Percentiles rank a stretch among this genome's conserved stretches.
These are phyloP conservation scores for Adansonia grandidieri DNA, from an alignment of 441 rosid genomes.

Conservation along the genomic window DNA sequence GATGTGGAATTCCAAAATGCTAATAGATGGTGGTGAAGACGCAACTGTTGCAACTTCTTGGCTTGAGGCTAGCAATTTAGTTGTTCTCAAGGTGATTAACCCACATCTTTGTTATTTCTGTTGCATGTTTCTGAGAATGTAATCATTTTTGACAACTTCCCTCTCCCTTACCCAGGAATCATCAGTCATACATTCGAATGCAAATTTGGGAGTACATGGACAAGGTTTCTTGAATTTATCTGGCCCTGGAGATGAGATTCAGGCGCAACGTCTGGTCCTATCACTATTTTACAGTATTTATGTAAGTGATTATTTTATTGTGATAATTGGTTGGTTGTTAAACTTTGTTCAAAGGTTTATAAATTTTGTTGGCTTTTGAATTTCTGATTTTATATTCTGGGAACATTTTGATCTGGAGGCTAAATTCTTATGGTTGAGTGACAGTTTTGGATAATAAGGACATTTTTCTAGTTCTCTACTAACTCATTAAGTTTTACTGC, in stretches of 20 bases:
- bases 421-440: conserved; percentile 10
- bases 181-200: conserved; percentile 92
- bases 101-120: conserved; percentile 11
- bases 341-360: conserved; percentile 33
- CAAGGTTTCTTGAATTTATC: conserved; percentile 95
- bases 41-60: conserved; percentile 78
- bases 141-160: conserved; percentile 8
- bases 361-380: not conserved
- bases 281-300: conserved; percentile 85
- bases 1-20: conserved; percentile 98
- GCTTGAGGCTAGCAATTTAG: conserved; percentile 95
- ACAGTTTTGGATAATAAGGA: not conserved
- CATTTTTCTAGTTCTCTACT: not conserved
- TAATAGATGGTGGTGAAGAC: conserved; percentile 91
- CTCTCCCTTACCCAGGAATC: conserved; percentile 65
- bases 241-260: conserved; percentile 92
- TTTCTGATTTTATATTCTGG: not conserved
- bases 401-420: not conserved
- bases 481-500: not conserved
- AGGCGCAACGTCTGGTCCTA: conserved; percentile 94
- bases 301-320: conserved; percentile 57
- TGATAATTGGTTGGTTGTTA: not conserved
- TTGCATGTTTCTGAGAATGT: conserved; percentile 27
- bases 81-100: conserved; percentile 85
- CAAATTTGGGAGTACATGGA: conserved; percentile 95